Evolutionary conservation across 2,329 filamentous ascomycete genomes (phyloP).

Genomic region (Clonostachys byssicola): DNA sequence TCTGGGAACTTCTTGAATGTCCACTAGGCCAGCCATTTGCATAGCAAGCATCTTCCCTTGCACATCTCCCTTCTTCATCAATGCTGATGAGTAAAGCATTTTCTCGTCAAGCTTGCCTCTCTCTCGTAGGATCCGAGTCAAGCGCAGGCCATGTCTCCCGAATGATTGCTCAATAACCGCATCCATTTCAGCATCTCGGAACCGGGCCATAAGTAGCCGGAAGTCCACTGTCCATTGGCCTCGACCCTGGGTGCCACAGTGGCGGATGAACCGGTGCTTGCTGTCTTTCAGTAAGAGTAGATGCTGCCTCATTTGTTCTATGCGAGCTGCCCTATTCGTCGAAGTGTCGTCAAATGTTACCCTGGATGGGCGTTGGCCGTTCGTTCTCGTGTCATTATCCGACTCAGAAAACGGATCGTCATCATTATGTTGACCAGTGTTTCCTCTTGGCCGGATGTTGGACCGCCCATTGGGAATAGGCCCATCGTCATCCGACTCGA

Average conservation of each 20-base stretch:
- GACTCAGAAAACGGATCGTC: slow-evolving; percentile 29
- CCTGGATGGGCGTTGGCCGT: slow-evolving; percentile 29
- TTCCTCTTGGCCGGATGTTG: not conserved
- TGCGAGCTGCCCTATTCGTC: slow-evolving; percentile 27
- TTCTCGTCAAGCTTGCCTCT: slow-evolving; percentile 97
- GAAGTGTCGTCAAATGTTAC: slow-evolving; percentile 49
- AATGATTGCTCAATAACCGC: slow-evolving; percentile 74
- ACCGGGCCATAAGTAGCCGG: slow-evolving; percentile 60
- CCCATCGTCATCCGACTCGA: slow-evolving; percentile 15
- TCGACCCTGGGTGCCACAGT: slow-evolving; percentile 57
- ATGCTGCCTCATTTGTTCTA: slow-evolving; percentile 65
- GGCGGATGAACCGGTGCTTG: slow-evolving; percentile 62
- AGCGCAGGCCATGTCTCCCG: slow-evolving; percentile 70
- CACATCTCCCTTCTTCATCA: slow-evolving; percentile 83
- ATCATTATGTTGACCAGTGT: slow-evolving; percentile 3
- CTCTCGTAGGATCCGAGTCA: slow-evolving; percentile 80
- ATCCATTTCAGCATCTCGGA: slow-evolving; percentile 78
- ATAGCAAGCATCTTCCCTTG: slow-evolving; percentile 81
- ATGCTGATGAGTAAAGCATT: slow-evolving; percentile 71
- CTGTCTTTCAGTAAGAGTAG: slow-evolving; percentile 69
- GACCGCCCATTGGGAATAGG: not conserved
- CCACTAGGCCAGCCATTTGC: slow-evolving; percentile 80
- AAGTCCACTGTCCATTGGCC: slow-evolving; percentile 86
- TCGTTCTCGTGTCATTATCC: slow-evolving; percentile 23
- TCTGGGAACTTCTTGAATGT: slow-evolving; percentile 90